Evolutionary conservation across 129 eudicot genomes (phyloP), one percentile per base, ranked within the genome.

Genomic region (Kitagawia praeruptora): DNA sequence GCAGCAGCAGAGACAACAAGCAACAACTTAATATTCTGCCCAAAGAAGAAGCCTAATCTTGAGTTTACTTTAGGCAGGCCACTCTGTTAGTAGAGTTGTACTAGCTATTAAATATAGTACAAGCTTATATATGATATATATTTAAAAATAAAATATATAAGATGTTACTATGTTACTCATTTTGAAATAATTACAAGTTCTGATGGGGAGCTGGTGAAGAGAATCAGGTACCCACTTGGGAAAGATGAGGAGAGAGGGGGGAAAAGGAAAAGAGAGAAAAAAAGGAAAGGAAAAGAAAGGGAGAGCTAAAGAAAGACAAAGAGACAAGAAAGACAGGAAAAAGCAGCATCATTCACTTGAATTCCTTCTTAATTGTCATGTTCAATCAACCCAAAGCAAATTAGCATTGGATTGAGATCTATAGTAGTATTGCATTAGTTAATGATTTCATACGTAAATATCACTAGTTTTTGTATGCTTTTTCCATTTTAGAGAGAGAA

Each of bases 21-120:
- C 78, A 66, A 66, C 71, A 31, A 27, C 40, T 31, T 31, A 34
- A 0, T 73, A 41, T 74, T 45, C n/a, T n/a, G n/a, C n/a, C n/a
- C n/a, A n/a, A n/a, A n/a, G n/a, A 13, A 82, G 75, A 89, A 88
- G 84, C 98, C 98, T 74, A 93, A 89, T 83, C 85, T 93, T 75
- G 97, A 93, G 69, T 93, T 93, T 90, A 93, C 97, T 37, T 86
- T 93, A 77, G 97, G 98, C 53, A 89, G 97, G 77, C 70, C 90
- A 82, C 87, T 75, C 70, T 89, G 80, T 84, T 81, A 47, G 42
- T 40, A 77, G 82, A 49, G 23, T 74, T 8, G 64, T 41, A 73
- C 34, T 21, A 42, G 63, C 69, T 61, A 61, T 25, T n/a, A n/a
- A n/a, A n/a, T n/a, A 10, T 40, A 40, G 5, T 40, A 40, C 16